Percentiles rank a stretch among this genome's conserved stretches.
phyloP scores from a whole-genome alignment of 2,329 filamentous ascomycete genomes.

The Fusarium staphyleae region DNA sequence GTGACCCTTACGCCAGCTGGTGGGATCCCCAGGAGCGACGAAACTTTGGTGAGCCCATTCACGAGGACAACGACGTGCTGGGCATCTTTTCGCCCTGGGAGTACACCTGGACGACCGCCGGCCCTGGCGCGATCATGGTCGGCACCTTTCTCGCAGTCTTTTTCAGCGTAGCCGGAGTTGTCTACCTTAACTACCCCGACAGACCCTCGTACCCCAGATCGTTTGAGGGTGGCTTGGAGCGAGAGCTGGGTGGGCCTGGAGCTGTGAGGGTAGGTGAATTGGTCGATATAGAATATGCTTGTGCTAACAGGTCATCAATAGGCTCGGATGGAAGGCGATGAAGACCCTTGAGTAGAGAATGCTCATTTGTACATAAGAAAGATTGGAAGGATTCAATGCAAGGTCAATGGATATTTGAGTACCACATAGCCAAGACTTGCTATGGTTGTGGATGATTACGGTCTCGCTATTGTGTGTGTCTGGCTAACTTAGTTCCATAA shows the following conservation, averaged over 20 bases:
- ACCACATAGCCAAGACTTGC: slow-evolving; percentile 8
- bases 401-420: slow-evolving; percentile 19
- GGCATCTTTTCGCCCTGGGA: slow-evolving; percentile 89
- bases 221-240: slow-evolving; percentile 75
- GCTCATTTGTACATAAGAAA: slow-evolving; percentile 50
- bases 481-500: neutral
- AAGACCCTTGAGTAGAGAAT: slow-evolving; percentile 53
- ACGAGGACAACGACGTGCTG: slow-evolving; percentile 94
- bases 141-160: slow-evolving; percentile 71
- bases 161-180: slow-evolving; percentile 69
- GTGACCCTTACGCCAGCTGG: slow-evolving; percentile 92
- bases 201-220: slow-evolving; percentile 72
- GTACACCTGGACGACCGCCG: slow-evolving; percentile 81
- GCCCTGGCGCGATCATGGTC: slow-evolving; percentile 73
- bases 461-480: neutral
- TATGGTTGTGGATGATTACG: slow-evolving; percentile 3
- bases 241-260: slow-evolving; percentile 75
- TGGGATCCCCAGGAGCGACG: slow-evolving; percentile 98
- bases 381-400: slow-evolving; percentile 34
- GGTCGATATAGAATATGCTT: neutral
- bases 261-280: slow-evolving; percentile 68
- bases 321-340: slow-evolving; percentile 65
- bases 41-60: slow-evolving; percentile 95
- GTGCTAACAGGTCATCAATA: slow-evolving; percentile 40
- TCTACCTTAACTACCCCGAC: slow-evolving; percentile 76